A percentile compares a stretch with the other conserved stretches of the same genome.
These are phyloP conservation scores for Quercus ilex DNA, from an alignment of 306 rosid genomes.

Conservation along the genomic window DNA sequence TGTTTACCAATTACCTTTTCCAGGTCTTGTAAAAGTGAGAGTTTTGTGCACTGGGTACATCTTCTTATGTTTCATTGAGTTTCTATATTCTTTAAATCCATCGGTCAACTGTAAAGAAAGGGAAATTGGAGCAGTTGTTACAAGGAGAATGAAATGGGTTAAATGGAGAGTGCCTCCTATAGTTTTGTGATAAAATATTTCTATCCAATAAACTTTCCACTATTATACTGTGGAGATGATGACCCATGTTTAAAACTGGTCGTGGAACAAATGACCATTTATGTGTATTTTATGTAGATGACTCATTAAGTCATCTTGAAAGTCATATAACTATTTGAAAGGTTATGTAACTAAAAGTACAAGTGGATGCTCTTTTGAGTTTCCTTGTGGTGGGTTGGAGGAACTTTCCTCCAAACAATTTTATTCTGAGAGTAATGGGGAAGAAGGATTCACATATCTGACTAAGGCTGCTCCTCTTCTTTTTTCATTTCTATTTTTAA, in stretches of 20 bases:
- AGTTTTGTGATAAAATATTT: background rate
- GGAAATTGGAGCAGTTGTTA: background rate
- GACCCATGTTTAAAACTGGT: background rate
- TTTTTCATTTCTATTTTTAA: background rate
- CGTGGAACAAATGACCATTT: too few species aligned
- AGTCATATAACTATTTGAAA: fast-evolving
- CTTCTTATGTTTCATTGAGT: background rate
- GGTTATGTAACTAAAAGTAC: too few species aligned
- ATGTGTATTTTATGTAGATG: too few species aligned
- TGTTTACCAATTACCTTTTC: too few species aligned
- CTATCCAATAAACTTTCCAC: background rate
- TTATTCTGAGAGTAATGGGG: background rate
- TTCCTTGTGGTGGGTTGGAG: too few species aligned
- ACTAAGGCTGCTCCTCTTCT: background rate
- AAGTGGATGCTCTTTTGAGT: too few species aligned
- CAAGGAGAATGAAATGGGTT: background rate
- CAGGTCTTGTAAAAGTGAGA: too few species aligned
- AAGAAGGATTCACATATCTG: background rate
- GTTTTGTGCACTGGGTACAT: too few species aligned
- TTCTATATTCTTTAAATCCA: background rate
- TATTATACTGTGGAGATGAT: background rate
- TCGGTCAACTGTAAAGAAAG: background rate
- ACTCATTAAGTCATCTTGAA: too few species aligned
- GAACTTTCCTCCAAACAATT: background rate
- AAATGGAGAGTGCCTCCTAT: background rate